These are phyloP conservation scores for Sugiyamaella valdiviana DNA, from an alignment of 805 yeast genomes.

Conservation along the genomic window DNA sequence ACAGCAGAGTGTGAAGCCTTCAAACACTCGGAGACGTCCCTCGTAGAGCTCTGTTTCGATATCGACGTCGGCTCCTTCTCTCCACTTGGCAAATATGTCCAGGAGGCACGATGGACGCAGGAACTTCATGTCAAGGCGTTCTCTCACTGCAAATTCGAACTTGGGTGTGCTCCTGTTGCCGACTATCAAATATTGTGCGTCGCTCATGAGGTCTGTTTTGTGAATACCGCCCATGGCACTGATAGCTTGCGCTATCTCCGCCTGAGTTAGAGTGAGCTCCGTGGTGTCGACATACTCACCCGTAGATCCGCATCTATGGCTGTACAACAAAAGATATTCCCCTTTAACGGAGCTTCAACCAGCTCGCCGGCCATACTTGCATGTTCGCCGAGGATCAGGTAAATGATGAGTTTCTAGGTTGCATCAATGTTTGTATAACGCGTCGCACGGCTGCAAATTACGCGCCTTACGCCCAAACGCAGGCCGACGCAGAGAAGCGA, in stretches of 20 bases:
- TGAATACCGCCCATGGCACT: slow-evolving; percentile 44
- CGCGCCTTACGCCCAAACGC: too few species aligned
- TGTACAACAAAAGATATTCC: slow-evolving; percentile 20
- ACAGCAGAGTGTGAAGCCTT: slow-evolving; percentile 33
- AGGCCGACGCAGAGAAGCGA: too few species aligned
- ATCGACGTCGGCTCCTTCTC: slow-evolving; percentile 38
- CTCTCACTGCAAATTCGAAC: slow-evolving; percentile 43
- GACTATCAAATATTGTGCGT: slow-evolving; percentile 47
- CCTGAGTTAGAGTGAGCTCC: slow-evolving; percentile 5
- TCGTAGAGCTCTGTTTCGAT: slow-evolving; percentile 21
- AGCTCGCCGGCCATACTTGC: slow-evolving; percentile 1
- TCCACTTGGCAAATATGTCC: slow-evolving; percentile 47
- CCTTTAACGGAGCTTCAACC: slow-evolving; percentile 11
- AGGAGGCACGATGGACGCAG: slow-evolving; percentile 43
- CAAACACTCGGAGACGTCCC: slow-evolving; percentile 26
- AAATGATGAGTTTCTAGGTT: background rate
- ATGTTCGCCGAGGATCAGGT: background rate
- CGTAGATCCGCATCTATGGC: slow-evolving; percentile 16
- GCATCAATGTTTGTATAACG: background rate
- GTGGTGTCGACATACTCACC: slow-evolving; percentile 15
- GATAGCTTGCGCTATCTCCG: slow-evolving; percentile 33
- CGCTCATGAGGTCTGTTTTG: slow-evolving; percentile 44
- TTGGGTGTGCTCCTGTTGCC: slow-evolving; percentile 49
- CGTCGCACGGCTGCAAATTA: background rate
- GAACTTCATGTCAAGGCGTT: slow-evolving; percentile 48